Evolutionary conservation across 2,329 filamentous ascomycete species (phyloP), one percentile per base, ranked within the genome.

Genomic region (Coniella vitis): DNA sequence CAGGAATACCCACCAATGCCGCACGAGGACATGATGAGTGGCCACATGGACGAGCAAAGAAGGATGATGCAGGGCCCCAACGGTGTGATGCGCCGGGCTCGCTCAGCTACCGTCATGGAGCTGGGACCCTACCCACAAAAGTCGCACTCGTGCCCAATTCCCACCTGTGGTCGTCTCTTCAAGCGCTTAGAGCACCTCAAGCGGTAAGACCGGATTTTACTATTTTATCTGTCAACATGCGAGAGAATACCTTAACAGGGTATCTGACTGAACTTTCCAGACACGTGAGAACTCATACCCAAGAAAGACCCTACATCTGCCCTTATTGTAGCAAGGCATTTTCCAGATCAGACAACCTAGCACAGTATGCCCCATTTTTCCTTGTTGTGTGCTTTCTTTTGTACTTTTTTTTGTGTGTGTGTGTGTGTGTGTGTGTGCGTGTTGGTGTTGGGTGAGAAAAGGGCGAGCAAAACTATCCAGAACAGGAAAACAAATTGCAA

Each of bases 151-250:
- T 98, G 93, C 73, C 93, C 93, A n/a, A 98, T 98, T 62, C 93
- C 93, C 22, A 94, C 91, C 48, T 98, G 93, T 66, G 93, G 93
- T 47, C 86, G 93, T 62, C 80, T 96, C 54, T 98, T 98, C 80
- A 98, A 98, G 83, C 85, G 93, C 69, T 81, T 98, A 74, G 93
- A 98, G 74, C 93, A 98, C 73, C 83, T 98, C 64, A 98, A 98
- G 80, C 84, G 91, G 89, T 95, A 88, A 82, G 86, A 75, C 60
- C 60, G 54, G 53, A 64, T 66, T 41, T 62, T 61, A 62, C 61
- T 65, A 56, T 65, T 69, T 67, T 58, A 56, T 63, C 69, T 67
- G 60, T 66, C 60, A 57, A 55, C 49, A 50, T 29, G 25, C 60
- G 58, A 61, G 62, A 64, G 60, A 64, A 64, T 66, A 64, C 58